Evolutionary conservation across 768 basidiomycete species (phyloP).

Genomic region (Tulasnella sp.): DNA sequence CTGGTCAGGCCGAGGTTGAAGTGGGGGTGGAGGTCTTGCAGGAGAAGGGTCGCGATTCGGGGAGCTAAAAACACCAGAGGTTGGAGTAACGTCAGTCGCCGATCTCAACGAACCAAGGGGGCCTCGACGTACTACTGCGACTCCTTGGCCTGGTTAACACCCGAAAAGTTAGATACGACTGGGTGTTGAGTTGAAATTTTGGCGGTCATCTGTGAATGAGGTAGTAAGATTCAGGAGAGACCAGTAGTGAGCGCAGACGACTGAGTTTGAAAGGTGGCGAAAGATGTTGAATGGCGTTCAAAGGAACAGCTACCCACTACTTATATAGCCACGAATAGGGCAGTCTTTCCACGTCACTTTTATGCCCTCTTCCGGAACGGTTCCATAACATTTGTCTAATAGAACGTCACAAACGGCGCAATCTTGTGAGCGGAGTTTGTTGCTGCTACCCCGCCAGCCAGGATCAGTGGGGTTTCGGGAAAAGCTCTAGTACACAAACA

Average conservation of each 20-base stretch:
- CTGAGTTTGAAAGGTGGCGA: not conserved
- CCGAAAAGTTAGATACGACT: not conserved
- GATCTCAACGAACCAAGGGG: too few species aligned
- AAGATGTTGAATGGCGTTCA: not conserved
- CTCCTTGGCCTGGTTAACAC: too few species aligned
- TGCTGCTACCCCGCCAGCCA: too few species aligned
- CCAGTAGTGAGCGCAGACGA: not conserved
- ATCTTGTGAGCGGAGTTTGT: not conserved
- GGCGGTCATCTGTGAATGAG: not conserved
- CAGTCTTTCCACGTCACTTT: not conserved
- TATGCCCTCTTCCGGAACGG: not conserved
- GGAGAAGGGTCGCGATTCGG: not conserved
- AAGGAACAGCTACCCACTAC: not conserved
- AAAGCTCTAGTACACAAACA: too few species aligned
- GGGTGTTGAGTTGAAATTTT: not conserved
- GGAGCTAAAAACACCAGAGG: not conserved
- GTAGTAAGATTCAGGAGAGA: not conserved
- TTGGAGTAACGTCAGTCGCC: not conserved
- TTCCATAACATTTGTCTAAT: not conserved
- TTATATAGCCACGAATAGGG: not conserved
- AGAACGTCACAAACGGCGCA: not conserved
- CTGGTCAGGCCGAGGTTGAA: not conserved
- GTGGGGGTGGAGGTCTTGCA: not conserved
- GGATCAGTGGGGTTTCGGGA: too few species aligned
- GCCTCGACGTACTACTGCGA: not conserved